Conservation (phyloP, 2,329 filamentous ascomycete species). For the Eutypella sp. region DNA sequence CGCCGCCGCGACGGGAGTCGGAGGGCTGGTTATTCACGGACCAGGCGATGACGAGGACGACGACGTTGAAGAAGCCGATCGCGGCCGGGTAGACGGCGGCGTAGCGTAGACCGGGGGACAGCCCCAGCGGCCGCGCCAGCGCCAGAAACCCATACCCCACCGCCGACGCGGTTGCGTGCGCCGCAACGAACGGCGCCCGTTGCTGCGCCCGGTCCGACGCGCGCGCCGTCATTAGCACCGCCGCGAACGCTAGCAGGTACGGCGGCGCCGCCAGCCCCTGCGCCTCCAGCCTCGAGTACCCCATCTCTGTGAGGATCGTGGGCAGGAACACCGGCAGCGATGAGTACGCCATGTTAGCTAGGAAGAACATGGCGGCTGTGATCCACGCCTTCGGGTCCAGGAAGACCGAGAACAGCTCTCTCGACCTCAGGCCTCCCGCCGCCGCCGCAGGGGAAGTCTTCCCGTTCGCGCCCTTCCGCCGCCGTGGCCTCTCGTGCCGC, state of each 20-base stretch:
- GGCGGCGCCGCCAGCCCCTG: conserved; percentile 80
- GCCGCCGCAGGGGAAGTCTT: conserved; percentile 8
- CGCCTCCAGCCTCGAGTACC: conserved; percentile 59
- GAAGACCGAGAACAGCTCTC: conserved; percentile 55
- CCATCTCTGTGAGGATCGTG: conserved; percentile 73
- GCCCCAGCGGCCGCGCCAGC: conserved; percentile 43
- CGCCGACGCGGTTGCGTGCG: conserved; percentile 63
- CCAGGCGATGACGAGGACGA: conserved; percentile 84
- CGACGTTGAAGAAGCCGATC: conserved; percentile 76
- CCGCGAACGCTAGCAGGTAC: conserved; percentile 69
- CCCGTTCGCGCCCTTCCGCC: conserved; percentile 20
- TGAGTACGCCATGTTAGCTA: conserved; percentile 81
- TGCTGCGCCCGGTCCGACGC: conserved; percentile 62
- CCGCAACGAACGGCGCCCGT: conserved; percentile 62
- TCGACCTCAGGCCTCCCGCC: conserved; percentile 40
- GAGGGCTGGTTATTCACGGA: conserved; percentile 78
- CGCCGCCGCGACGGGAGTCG: conserved; percentile 65
- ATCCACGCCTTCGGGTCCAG: conserved; percentile 67
- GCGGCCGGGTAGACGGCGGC: conserved; percentile 72
- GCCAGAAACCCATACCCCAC: conserved; percentile 57
- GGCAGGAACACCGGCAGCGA: conserved; percentile 85
- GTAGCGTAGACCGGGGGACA: conserved; percentile 56
- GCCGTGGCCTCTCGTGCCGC: conserved; percentile 38
- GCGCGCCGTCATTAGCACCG: conserved; percentile 67
- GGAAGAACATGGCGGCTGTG: conserved; percentile 78